A percentile compares a stretch with the other conserved stretches of the same genome.
phyloP scores from a whole-genome alignment of 2,329 filamentous ascomycete genomes.

The Herpotrichia juniperi region DNA sequence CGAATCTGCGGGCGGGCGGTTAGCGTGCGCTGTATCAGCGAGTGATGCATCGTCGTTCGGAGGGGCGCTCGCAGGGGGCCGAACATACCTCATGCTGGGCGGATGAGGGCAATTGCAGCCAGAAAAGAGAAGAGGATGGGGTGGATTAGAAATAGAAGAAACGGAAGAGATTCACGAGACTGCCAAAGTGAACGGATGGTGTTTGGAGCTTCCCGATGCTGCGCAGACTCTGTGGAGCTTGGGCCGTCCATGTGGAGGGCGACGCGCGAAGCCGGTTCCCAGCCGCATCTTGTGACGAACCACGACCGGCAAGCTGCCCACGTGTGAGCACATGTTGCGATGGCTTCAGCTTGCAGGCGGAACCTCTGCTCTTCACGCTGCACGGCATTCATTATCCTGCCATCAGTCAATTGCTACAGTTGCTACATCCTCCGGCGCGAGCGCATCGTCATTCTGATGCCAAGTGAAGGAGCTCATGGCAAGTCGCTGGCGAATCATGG shows the following conservation, averaged over 20 bases:
- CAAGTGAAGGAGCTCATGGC: not conserved
- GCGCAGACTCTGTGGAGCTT: conserved; percentile 11
- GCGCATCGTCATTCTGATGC: not conserved
- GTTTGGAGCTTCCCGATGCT: conserved; percentile 1
- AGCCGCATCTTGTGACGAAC: conserved; percentile 8
- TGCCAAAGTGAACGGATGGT: not conserved
- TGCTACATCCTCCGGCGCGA: not conserved
- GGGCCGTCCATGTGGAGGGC: conserved; percentile 2
- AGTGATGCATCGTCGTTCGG: conserved; percentile 15
- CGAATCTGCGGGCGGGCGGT: conserved; percentile 67
- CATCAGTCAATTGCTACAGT: not conserved
- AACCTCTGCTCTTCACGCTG: not conserved
- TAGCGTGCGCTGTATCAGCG: conserved; percentile 18
- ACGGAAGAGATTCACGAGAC: conserved; percentile 4
- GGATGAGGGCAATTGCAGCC: conserved; percentile 15
- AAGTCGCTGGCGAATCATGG: conserved; percentile 6
- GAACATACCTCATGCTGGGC: conserved; percentile 35
- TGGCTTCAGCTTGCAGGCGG: too few relatives aligned
- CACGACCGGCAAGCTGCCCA: conserved; percentile 6
- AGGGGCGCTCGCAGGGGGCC: conserved; percentile 7
- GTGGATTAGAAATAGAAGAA: conserved; percentile 11
- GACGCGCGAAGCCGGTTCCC: not conserved
- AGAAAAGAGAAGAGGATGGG: conserved; percentile 5
- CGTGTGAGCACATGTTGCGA: conserved; percentile 5
- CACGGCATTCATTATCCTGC: not conserved